These are phyloP conservation scores for Ogataea methanolica DNA, from an alignment of 805 yeast genomes.

Conservation along the genomic window DNA sequence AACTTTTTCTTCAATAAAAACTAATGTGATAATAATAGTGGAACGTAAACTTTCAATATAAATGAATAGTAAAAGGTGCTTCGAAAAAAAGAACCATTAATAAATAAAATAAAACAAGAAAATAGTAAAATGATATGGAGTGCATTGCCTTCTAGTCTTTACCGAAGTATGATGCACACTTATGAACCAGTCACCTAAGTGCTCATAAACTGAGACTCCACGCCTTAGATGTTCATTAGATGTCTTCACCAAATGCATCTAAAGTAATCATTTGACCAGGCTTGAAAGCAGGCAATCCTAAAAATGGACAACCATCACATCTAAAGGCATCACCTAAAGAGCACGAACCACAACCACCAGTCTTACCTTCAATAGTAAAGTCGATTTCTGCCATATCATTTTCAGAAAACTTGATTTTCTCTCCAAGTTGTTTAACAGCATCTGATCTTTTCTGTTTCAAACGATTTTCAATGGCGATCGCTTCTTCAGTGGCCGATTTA, in stretches of 20 bases:
- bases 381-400: slow-evolving; percentile 87
- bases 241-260: slow-evolving; percentile 72
- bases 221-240: slow-evolving; percentile 30
- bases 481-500: slow-evolving; percentile 47
- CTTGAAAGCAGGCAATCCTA: slow-evolving; percentile 96
- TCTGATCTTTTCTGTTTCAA: slow-evolving; percentile 34
- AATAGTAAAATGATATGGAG: too few relatives aligned
- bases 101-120: too few relatives aligned
- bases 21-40: too few relatives aligned
- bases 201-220: background rate
- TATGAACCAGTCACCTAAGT: background rate
- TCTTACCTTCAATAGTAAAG: slow-evolving; percentile 93
- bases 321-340: slow-evolving; percentile 97
- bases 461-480: slow-evolving; percentile 48
- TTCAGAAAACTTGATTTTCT: slow-evolving; percentile 35
- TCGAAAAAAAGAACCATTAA: too few relatives aligned
- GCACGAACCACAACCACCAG: slow-evolving; percentile 97
- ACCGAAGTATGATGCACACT: too few relatives aligned
- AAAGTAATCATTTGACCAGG: slow-evolving; percentile 90
- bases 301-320: slow-evolving; percentile 96
- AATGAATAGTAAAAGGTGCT: too few relatives aligned
- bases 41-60: too few relatives aligned
- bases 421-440: slow-evolving; percentile 12
- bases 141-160: too few relatives aligned
- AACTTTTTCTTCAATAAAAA: too few relatives aligned